Conservation (phyloP, 129 eudicot species). For the Saussurea involucrata region DNA sequence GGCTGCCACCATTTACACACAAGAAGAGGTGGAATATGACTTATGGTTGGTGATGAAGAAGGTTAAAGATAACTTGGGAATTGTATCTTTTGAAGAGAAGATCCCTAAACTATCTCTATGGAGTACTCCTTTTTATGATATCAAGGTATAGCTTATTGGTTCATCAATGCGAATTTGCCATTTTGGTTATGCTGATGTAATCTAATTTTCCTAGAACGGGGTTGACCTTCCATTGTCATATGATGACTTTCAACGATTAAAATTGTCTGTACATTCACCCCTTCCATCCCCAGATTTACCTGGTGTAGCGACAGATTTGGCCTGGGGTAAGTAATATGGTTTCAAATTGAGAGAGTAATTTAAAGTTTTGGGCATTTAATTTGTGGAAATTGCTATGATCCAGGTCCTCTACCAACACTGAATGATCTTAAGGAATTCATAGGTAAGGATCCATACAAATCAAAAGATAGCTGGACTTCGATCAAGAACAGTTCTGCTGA, state of each 20-base stretch:
- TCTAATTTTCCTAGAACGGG: constrained; percentile 37
- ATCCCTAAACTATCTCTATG: constrained; percentile 47
- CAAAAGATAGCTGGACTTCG: constrained; percentile 43
- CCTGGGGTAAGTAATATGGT: constrained; percentile 58
- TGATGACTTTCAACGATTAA: constrained; percentile 51
- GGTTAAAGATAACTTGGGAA: constrained; percentile 43
- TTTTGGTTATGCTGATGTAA: constrained; percentile 15
- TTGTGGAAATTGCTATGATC: constrained; percentile 28
- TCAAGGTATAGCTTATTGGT: constrained; percentile 45
- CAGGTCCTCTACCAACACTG: constrained; percentile 70
- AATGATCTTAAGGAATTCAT: constrained; percentile 52
- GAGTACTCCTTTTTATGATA: constrained; percentile 58
- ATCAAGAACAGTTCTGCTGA: constrained; percentile 53
- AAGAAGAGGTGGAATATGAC: constrained; percentile 85
- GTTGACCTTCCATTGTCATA: constrained; percentile 56
- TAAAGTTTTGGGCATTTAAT: not conserved
- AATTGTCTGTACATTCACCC: constrained; percentile 41
- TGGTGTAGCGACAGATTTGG: constrained; percentile 26
- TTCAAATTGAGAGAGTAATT: not conserved
- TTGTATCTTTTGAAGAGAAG: constrained; percentile 24
- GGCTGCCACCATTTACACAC: constrained; percentile 59
- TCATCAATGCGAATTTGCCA: constrained; percentile 1
- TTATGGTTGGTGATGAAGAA: constrained; percentile 45
- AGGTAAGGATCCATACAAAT: constrained; percentile 27
- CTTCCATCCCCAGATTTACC: constrained; percentile 51